A percentile compares a stretch with the other conserved stretches of the same genome.
Conservation (phyloP, 73 alveolate species). For the Effrenium voratum region DNA sequence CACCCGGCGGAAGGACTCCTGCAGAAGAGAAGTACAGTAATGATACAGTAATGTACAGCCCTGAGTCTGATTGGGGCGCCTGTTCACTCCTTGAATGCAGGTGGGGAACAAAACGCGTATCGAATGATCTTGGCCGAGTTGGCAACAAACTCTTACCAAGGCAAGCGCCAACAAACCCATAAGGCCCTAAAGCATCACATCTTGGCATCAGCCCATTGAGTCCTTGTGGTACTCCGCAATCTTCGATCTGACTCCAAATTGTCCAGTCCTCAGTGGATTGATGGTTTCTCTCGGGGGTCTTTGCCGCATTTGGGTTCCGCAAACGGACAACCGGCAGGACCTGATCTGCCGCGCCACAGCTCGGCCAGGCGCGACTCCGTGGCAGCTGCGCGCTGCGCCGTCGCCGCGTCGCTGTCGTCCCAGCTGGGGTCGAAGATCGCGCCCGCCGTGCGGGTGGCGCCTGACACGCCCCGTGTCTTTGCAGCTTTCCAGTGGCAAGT, state of each 20-base stretch:
- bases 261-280: background rate
- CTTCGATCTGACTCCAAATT: conserved; percentile 25
- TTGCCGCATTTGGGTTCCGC: no score
- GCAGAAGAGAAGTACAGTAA: background rate
- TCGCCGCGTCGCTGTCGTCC: conserved; percentile 13
- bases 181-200: no score
- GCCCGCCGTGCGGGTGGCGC: conserved; percentile 57
- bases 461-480: background rate
- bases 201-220: background rate
- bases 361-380: conserved; percentile 1
- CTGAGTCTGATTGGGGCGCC: background rate
- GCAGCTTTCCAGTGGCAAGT: background rate
- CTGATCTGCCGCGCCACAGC: no score
- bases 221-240: conserved; percentile 55
- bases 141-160: no score
- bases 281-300: no score
- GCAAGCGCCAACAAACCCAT: no score
- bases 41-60: background rate
- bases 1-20: conserved; percentile 75
- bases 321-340: no score
- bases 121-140: no score
- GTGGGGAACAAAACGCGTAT: no score
- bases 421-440: conserved; percentile 30
- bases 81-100: background rate
- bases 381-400: background rate